Evolutionary conservation across 768 basidiomycete genomes (phyloP).

Genomic region (Rhodosporidiobolus odoratus): DNA sequence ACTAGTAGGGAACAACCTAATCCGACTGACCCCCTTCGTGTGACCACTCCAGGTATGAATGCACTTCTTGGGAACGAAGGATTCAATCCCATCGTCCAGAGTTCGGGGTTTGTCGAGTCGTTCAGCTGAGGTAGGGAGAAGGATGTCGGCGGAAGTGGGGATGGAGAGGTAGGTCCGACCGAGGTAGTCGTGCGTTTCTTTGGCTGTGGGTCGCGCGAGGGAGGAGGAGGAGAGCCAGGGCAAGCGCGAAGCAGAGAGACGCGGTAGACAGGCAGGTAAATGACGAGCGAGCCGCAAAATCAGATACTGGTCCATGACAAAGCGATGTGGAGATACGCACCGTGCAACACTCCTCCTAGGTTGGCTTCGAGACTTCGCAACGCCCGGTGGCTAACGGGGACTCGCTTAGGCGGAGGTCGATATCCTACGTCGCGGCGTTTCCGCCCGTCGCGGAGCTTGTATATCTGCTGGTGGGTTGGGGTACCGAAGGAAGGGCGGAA

Average conservation of each 20-base stretch:
- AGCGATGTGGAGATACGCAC: constrained; percentile 35
- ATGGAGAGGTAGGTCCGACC: constrained; percentile 93
- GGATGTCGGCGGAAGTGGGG: constrained; percentile 55
- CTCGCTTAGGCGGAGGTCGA: constrained; percentile 43
- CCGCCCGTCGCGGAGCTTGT: constrained; percentile 56
- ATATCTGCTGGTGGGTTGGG: constrained; percentile 44
- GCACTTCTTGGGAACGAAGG: constrained; percentile 90
- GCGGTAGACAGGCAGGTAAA: constrained; percentile 26
- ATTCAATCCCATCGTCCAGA: constrained; percentile 68
- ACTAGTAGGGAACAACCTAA: constrained; percentile 84
- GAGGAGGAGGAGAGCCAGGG: not conserved
- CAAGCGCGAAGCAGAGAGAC: not conserved
- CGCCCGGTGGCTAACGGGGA: constrained; percentile 33
- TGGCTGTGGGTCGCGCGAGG: constrained; percentile 53
- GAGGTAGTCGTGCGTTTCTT: constrained; percentile 92
- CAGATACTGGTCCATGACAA: constrained; percentile 26
- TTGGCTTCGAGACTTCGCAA: constrained; percentile 35
- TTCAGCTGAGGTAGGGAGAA: constrained; percentile 11
- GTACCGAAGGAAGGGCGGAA: constrained; percentile 36
- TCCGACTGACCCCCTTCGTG: constrained; percentile 88
- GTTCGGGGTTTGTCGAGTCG: constrained; percentile 7
- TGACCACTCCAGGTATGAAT: constrained; percentile 98
- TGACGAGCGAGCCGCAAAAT: constrained; percentile 32
- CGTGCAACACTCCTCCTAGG: constrained; percentile 37
- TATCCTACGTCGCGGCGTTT: constrained; percentile 56